phyloP scores from a whole-genome alignment of 805 yeast species.

The Komagataella kurtzmanii region DNA sequence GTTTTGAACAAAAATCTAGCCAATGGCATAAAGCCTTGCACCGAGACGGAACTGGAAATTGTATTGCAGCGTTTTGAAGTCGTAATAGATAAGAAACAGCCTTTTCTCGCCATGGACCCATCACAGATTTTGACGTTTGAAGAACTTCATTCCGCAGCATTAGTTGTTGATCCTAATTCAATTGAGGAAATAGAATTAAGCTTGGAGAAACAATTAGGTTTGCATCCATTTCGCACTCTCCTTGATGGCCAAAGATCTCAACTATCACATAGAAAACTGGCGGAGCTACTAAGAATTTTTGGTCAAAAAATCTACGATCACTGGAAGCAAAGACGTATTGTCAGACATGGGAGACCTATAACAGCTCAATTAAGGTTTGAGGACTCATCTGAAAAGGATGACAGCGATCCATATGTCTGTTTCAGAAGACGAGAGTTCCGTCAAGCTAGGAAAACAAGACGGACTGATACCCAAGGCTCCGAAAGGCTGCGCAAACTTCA shows the following conservation, averaged over 20 bases:
- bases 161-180: constrained; percentile 29
- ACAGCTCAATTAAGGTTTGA: constrained; percentile 74
- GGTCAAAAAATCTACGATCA: constrained; percentile 65
- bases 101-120: constrained; percentile 80
- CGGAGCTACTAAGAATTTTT: constrained; percentile 35
- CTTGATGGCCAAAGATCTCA: constrained; percentile 34
- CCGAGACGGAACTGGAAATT: constrained; percentile 80
- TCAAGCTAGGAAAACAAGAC: constrained; percentile 90
- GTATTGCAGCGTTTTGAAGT: constrained; percentile 64
- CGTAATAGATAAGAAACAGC: constrained; percentile 70
- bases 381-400: constrained; percentile 73
- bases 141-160: constrained; percentile 46
- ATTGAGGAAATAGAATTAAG: constrained; percentile 44
- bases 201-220: constrained; percentile 41
- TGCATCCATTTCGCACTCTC: constrained; percentile 43
- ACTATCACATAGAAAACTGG: constrained; percentile 27
- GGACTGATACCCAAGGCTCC: constrained; percentile 83
- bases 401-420: constrained; percentile 87
- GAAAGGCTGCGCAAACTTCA: constrained; percentile 69
- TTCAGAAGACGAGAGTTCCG: constrained; percentile 92
- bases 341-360: constrained; percentile 53
- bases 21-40: constrained; percentile 21
- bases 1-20: constrained; percentile 21
- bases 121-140: constrained; percentile 54
- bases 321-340: constrained; percentile 68